These are phyloP conservation scores for Nothopassalora personata DNA, from an alignment of 2,329 filamentous ascomycete species.

Conservation along the genomic window DNA sequence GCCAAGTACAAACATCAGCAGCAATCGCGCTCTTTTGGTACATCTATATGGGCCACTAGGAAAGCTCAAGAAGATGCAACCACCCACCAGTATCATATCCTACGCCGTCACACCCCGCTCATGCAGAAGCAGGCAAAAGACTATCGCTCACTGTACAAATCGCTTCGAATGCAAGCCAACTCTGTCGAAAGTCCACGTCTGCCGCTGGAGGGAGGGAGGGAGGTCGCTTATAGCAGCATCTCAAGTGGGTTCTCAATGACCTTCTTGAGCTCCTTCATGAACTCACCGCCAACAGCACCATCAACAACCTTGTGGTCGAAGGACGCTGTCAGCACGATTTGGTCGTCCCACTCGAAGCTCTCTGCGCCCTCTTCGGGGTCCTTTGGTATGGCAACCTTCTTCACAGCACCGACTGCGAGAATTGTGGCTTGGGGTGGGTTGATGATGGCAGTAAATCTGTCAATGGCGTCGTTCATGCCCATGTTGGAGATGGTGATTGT, in stretches of 20 bases:
- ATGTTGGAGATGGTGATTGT: slow-evolving; percentile 99
- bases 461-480: slow-evolving; percentile 97
- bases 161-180: slow-evolving; percentile 7
- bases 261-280: slow-evolving; percentile 96
- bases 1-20: slow-evolving; percentile 1
- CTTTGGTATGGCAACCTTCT: slow-evolving; percentile 86
- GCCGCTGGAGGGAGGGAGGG: slow-evolving; percentile 2
- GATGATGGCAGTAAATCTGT: slow-evolving; percentile 97
- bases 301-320: slow-evolving; percentile 99
- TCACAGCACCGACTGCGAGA: slow-evolving; percentile 86
- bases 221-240: slow-evolving; percentile 67
- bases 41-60: slow-evolving; percentile 10
- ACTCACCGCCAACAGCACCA: slow-evolving; percentile 91
- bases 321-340: slow-evolving; percentile 89
- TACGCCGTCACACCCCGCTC: slow-evolving; percentile 1
- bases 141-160: slow-evolving; percentile 21
- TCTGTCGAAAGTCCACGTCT: slow-evolving; percentile 4
- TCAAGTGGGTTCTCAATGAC: slow-evolving; percentile 95
- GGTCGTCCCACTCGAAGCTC: slow-evolving; percentile 83
- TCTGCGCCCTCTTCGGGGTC: slow-evolving; percentile 77
- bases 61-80: neutral
- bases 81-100: neutral
- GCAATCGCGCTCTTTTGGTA: slow-evolving; percentile 15
- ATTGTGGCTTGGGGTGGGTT: slow-evolving; percentile 97
- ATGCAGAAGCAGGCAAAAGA: neutral